Evolutionary conservation across 23 red algal species (phyloP), one percentile per base, ranked within the genome.

Genomic region (Gracilariopsis chorda): DNA sequence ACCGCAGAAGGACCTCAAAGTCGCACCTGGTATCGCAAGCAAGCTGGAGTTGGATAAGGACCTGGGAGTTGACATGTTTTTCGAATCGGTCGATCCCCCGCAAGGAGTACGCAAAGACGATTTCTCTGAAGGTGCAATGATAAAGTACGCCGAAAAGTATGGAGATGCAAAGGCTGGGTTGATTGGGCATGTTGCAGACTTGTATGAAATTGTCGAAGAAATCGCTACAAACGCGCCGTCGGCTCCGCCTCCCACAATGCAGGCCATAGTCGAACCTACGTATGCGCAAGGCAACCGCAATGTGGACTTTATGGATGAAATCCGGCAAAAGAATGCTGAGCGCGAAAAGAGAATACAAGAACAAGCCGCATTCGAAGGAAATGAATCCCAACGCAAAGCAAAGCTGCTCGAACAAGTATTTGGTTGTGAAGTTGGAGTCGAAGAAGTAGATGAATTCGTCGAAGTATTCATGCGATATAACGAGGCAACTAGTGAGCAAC

Each of bases 31-130:
- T n/a, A 30, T 93, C n/a, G 65, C 41, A 10, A 68, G 67, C 29
- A 91, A 92, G 55, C 30, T 97, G 6, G 62, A 75, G 19, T 56
- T 83, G 4, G 90, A 93, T 33, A 49, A 35, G 12, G 58, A 90
- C 61, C 48, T 92, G 16, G 79, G 41, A 37, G 65, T 97, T 36
- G 90, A 97, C 40, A 48, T 97, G 35, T 97, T 91, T 72, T 80
- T 88, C 32, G 94, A 96, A 44, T 77, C 80, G 48, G 42, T 96
- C 4, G 41, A 47, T 7, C 63, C 77, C 20, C 88, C 88, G 19
- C 27, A 47, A 30, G 88, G 88, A 0, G 33, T 82, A 7, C 3
- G 25, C 11, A 44, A 53, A 39, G 74, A 72, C 55, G 88, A 91
- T 37, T 91, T 91, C 44, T 91, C 88, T 4, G 72, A 82, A 11